A percentile compares a stretch with the other conserved stretches of the same genome.
These are phyloP conservation scores for Lentinula aciculospora DNA, from an alignment of 768 basidiomycete genomes.

Conservation along the genomic window DNA sequence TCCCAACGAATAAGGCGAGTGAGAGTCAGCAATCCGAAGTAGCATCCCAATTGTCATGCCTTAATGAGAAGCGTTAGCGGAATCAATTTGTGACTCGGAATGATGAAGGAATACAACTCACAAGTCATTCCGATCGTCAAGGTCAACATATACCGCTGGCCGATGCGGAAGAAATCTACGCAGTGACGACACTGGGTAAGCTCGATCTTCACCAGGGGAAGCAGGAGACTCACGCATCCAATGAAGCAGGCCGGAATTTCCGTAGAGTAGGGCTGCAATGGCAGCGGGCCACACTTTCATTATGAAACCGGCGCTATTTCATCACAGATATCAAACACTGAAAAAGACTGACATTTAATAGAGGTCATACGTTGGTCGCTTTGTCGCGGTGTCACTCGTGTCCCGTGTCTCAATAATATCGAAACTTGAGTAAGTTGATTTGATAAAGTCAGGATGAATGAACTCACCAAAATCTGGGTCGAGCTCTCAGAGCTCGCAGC, in stretches of 20 bases:
- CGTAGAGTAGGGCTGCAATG: constrained; percentile 8
- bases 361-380: not conserved
- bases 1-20: not conserved
- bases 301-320: constrained; percentile 7
- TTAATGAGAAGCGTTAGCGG: not conserved
- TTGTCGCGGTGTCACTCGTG: not conserved
- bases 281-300: constrained; percentile 9
- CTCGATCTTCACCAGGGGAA: not conserved
- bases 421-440: not conserved
- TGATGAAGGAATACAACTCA: not conserved
- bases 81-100: not conserved
- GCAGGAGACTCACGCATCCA: constrained; percentile 11
- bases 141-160: constrained; percentile 7
- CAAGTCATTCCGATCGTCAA: constrained; percentile 15
- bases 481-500: not conserved
- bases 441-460: not conserved
- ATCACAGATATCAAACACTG: not conserved
- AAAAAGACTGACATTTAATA: not conserved
- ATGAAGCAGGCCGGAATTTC: constrained; percentile 6
- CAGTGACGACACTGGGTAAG: not conserved
- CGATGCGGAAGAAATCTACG: constrained; percentile 5
- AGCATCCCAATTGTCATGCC: constrained; percentile 1
- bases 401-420: not conserved
- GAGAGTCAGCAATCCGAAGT: not conserved
- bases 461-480: not conserved